Evolutionary conservation across 75 land plant genomes (phyloP).

Genomic region (Sequoiadendron giganteum): DNA sequence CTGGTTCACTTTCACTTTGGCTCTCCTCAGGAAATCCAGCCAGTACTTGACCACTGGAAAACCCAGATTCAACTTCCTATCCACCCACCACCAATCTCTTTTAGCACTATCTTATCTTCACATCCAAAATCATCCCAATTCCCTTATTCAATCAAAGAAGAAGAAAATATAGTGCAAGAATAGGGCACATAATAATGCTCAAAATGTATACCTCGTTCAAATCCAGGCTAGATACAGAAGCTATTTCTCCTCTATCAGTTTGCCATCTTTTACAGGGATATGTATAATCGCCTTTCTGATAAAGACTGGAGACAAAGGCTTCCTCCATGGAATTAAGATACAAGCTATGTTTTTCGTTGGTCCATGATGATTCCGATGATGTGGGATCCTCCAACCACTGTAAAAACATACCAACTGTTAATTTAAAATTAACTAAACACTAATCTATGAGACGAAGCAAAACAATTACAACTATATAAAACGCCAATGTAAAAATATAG

Average conservation of each 20-base stretch:
- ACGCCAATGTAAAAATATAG: too few species aligned
- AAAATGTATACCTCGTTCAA: not conserved
- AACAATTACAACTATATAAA: too few species aligned
- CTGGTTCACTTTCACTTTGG: not conserved
- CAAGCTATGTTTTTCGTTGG: not conserved
- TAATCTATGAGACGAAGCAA: too few species aligned
- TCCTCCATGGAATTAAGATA: conserved; percentile 3
- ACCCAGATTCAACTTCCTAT: not conserved
- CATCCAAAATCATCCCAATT: not conserved
- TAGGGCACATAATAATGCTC: not conserved
- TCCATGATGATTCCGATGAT: not conserved
- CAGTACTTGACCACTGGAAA: not conserved
- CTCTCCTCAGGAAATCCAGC: not conserved
- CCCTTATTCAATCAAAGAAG: not conserved
- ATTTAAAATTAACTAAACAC: too few species aligned
- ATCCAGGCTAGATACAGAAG: not conserved
- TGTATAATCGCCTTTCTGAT: not conserved
- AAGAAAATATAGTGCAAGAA: not conserved
- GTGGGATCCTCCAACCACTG: not conserved
- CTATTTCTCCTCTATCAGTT: not conserved
- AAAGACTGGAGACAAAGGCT: not conserved
- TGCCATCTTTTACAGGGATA: not conserved
- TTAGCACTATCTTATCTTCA: not conserved
- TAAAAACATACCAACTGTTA: not conserved
- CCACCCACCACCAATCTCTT: not conserved